Evolutionary conservation across 176 grass and related monocot genomes (phyloP), one percentile per base, ranked within the genome.

Genomic region (Oryza rufipogon): DNA sequence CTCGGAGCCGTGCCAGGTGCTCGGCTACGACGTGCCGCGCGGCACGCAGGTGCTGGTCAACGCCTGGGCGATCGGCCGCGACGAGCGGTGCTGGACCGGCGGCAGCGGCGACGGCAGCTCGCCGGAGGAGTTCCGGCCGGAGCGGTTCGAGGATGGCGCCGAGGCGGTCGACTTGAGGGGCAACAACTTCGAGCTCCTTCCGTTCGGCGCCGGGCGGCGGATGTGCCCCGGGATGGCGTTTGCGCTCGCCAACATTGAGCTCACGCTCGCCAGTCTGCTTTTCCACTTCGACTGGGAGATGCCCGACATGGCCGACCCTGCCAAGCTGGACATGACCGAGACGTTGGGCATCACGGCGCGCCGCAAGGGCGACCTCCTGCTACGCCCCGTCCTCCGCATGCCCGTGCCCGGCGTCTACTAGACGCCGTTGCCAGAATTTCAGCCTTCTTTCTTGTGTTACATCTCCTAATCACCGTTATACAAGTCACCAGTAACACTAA

Each of bases 211-310:
- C 22, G 81, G 89, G 0, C 65, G 89, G 44, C 47, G 89, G 89
- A 91, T 91, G 85, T 91, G 89, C 77, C 85, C 89, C 0, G 85
- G 89, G 0, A 85, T 91, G 32, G 1, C 30, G 48, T 91, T 91
- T 60, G 89, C 75, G 17, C 76, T 91, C 7, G 89, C 89, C 19
- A 91, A 87, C 33, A 51, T 84, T 0, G 89, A 91, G 76, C 76
- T 91, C 64, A 80, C 84, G 64, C 80, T 91, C n/a, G 89, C 85
- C 1, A 68, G 81, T 58, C 41, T 91, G n/a, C 80, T 91, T 30
- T 80, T 84, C 65, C 81, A 91, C 80, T 91, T 91, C 45, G 85
- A 91, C 66, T 91, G 89, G 89, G 82, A 84, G 76, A 76, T 8
- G 9, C 81, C 82, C 1, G 87, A 70, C 1, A 9, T 46, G 13